phyloP scores from a whole-genome alignment of 2,329 filamentous ascomycete species.

The Penicillium thymicola region DNA sequence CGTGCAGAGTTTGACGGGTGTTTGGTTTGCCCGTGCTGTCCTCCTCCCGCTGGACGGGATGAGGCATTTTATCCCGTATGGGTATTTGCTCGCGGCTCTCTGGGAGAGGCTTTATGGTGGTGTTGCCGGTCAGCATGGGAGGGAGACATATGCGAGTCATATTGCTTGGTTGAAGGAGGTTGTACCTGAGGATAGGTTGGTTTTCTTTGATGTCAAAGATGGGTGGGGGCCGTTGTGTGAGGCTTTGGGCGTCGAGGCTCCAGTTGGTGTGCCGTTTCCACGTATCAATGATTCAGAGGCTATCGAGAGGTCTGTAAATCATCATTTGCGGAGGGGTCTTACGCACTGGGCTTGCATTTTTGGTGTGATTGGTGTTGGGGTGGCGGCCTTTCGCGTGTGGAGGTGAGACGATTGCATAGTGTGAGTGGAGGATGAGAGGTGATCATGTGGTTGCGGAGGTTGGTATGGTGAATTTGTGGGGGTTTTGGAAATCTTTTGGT shows the following conservation, averaged over 20 bases:
- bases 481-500: not conserved
- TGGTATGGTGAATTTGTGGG: not conserved
- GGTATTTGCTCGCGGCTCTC: conserved; percentile 13
- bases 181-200: conserved; percentile 31
- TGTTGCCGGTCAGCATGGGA: conserved; percentile 4
- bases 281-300: conserved; percentile 34
- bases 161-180: conserved; percentile 25
- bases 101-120: conserved; percentile 22
- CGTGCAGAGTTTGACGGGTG: conserved; percentile 10
- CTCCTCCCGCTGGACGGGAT: conserved; percentile 27
- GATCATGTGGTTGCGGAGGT: not conserved
- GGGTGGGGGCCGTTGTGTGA: conserved; percentile 49
- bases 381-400: conserved; percentile 5
- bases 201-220: conserved; percentile 41
- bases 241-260: conserved; percentile 41
- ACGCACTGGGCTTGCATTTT: conserved; percentile 28
- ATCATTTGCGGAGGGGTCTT: conserved; percentile 28
- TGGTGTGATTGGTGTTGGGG: conserved; percentile 13
- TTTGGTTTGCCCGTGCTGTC: conserved; percentile 20
- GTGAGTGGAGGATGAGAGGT: not conserved
- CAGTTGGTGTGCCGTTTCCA: conserved; percentile 37
- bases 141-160: conserved; percentile 21
- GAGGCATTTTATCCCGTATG: conserved; percentile 24
- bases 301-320: conserved; percentile 16
- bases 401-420: not conserved